Evolutionary conservation across 352 stramenopile species (phyloP).

Genomic region (Pythium folliculosum): DNA sequence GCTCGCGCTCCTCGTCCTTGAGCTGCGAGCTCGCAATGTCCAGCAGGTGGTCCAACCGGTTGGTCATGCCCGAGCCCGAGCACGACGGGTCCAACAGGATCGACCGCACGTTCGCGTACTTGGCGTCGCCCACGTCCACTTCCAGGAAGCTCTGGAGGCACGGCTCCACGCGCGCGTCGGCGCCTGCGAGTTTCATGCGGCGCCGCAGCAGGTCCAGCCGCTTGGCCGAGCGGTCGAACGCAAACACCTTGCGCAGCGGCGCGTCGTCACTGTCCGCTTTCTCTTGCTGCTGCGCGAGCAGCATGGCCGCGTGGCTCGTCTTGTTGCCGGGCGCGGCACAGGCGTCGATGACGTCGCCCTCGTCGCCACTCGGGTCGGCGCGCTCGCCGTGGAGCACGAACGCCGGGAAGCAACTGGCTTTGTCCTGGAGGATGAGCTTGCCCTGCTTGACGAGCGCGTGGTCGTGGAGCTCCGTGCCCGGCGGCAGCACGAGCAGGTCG

Average conservation of each 20-base stretch:
- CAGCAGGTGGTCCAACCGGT: constrained; percentile 91
- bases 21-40: constrained; percentile 75
- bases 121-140: constrained; percentile 65
- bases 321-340: constrained; percentile 99
- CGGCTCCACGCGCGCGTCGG: constrained; percentile 78
- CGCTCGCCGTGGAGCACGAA: constrained; percentile 90
- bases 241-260: constrained; percentile 83
- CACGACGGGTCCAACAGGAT: constrained; percentile 97
- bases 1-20: constrained; percentile 38
- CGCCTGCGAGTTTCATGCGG: constrained; percentile 84
- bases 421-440: constrained; percentile 96
- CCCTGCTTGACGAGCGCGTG: constrained; percentile 80
- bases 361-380: constrained; percentile 36
- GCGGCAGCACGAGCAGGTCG: constrained; percentile 91
- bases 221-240: constrained; percentile 91
- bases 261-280: constrained; percentile 34
- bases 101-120: constrained; percentile 86
- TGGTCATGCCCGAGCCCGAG: constrained; percentile 96
- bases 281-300: constrained; percentile 63
- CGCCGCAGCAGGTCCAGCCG: constrained; percentile 88
- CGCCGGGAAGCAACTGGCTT: constrained; percentile 97
- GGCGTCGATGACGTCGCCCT: constrained; percentile 94
- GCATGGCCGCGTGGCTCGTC: constrained; percentile 95
- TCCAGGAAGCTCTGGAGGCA: constrained; percentile 93
- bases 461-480: constrained; percentile 85